Percentiles rank a stretch among this genome's conserved stretches.
phyloP scores from a whole-genome alignment of 129 eudicot genomes.

The Silybum marianum region DNA sequence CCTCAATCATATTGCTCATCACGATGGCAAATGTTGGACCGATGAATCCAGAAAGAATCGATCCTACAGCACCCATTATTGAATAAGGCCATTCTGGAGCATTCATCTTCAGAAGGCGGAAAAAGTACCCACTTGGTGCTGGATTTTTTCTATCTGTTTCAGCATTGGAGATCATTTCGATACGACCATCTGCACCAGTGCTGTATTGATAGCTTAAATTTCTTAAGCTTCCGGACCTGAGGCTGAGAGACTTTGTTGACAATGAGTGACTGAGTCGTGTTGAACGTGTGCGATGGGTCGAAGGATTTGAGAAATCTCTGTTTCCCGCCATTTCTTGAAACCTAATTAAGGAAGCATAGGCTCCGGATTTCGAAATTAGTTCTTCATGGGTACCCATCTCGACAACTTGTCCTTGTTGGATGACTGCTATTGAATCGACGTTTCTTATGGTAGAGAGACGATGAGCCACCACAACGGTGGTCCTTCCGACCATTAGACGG shows the following conservation, averaged over 20 bases:
- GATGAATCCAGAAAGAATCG: conserved; percentile 85
- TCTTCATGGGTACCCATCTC: conserved; percentile 96
- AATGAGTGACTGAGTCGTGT: conserved; percentile 77
- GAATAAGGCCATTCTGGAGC: conserved; percentile 99
- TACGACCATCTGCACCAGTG: conserved; percentile 92
- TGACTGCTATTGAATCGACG: conserved; percentile 86
- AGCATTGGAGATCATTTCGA: conserved; percentile 90
- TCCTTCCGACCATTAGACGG: conserved; percentile 90
- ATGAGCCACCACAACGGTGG: conserved; percentile 96
- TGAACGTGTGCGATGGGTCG: conserved; percentile 80
- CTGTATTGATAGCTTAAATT: conserved; percentile 89
- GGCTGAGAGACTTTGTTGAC: conserved; percentile 89
- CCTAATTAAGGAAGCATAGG: conserved; percentile 79
- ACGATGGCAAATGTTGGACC: conserved; percentile 98
- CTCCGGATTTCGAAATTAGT: conserved; percentile 75
- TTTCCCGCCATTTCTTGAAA: conserved; percentile 99
- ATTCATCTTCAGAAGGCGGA: conserved; percentile 74
- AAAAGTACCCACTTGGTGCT: conserved; percentile 79
- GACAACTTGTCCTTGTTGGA: conserved; percentile 87
- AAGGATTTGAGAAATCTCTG: conserved; percentile 81
- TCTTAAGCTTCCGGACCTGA: conserved; percentile 93
- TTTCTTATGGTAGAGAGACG: conserved; percentile 96
- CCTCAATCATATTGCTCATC: conserved; percentile 98
- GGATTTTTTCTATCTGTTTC: conserved; percentile 84
- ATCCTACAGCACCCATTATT: conserved; percentile 91